Conservation (phyloP, 139 green algal genomes). For the Zygnema cylindricum region DNA sequence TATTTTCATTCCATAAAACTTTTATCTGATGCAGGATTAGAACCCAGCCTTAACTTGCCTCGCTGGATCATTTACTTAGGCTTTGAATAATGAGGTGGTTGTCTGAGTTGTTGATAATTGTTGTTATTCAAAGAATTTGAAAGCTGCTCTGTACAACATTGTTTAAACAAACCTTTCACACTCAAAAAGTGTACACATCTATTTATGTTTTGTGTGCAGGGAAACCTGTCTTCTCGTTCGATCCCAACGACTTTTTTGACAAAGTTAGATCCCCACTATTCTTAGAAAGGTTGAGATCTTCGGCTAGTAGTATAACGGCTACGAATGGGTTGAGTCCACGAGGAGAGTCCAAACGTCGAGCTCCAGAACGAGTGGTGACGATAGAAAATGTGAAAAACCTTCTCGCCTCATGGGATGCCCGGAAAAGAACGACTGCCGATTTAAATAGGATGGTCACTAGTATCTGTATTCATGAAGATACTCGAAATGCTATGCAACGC, state of each 20-base stretch:
- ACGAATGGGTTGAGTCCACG: background rate
- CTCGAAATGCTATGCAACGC: background rate
- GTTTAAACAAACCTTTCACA: too few species aligned
- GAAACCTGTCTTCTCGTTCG: background rate
- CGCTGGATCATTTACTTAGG: too few species aligned
- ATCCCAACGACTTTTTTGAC: background rate
- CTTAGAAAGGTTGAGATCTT: background rate
- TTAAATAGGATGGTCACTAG: constrained; percentile 5
- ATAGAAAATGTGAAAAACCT: background rate
- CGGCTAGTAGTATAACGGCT: background rate
- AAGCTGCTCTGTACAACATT: too few species aligned
- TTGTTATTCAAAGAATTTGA: too few species aligned
- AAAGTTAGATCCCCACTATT: background rate
- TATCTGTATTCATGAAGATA: background rate
- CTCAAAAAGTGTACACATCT: background rate
- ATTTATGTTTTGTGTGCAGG: background rate
- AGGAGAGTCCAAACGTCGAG: constrained; percentile 1
- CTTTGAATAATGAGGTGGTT: too few species aligned
- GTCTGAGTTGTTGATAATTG: too few species aligned
- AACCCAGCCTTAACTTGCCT: too few species aligned
- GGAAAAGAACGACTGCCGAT: background rate
- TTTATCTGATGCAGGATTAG: too few species aligned
- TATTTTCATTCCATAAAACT: too few species aligned
- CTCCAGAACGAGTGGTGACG: background rate
- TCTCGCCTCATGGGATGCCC: background rate